These are phyloP conservation scores for Saccharomycopsis fodiens DNA, from an alignment of 805 yeast genomes.

Conservation along the genomic window DNA sequence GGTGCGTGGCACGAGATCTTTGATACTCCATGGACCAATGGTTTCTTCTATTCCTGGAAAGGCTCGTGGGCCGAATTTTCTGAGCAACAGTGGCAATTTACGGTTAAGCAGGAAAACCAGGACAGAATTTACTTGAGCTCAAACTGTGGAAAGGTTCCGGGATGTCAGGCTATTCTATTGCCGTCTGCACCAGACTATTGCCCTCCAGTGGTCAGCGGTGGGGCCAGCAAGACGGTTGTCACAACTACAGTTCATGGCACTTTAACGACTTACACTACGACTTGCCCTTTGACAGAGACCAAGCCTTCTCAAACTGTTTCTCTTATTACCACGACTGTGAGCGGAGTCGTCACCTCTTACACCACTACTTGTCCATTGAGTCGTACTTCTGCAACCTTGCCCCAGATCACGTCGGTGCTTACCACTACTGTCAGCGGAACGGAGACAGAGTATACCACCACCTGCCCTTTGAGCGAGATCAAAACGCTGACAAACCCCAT, in stretches of 20 bases:
- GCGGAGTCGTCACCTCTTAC: constrained; percentile 8
- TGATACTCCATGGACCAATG: constrained; percentile 4
- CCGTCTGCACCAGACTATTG: constrained; percentile 9
- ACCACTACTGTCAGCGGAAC: constrained; percentile 6
- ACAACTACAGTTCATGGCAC: constrained; percentile 5
- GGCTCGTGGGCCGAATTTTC: constrained; percentile 4
- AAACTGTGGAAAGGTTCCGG: neutral
- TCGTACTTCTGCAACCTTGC: too few species aligned
- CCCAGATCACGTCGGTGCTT: constrained; percentile 2
- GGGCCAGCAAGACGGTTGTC: constrained; percentile 1
- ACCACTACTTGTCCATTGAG: constrained; percentile 12
- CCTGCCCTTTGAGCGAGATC: constrained; percentile 5
- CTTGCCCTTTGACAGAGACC: constrained; percentile 1
- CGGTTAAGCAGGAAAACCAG: neutral
- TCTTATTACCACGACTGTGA: constrained; percentile 6
- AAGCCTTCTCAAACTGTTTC: neutral
- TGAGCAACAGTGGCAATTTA: constrained; percentile 7
- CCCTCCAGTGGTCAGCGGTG: constrained; percentile 1
- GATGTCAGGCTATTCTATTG: constrained; percentile 3
- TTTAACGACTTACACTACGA: constrained; percentile 11
- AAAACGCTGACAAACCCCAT: too few species aligned
- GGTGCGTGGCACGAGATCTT: constrained; percentile 7
- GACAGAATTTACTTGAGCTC: constrained; percentile 4
- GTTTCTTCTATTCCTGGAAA: constrained; percentile 12
- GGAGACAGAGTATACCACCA: constrained; percentile 10